phyloP scores from a whole-genome alignment of 352 stramenopile genomes.

The Phytophthora idaei region DNA sequence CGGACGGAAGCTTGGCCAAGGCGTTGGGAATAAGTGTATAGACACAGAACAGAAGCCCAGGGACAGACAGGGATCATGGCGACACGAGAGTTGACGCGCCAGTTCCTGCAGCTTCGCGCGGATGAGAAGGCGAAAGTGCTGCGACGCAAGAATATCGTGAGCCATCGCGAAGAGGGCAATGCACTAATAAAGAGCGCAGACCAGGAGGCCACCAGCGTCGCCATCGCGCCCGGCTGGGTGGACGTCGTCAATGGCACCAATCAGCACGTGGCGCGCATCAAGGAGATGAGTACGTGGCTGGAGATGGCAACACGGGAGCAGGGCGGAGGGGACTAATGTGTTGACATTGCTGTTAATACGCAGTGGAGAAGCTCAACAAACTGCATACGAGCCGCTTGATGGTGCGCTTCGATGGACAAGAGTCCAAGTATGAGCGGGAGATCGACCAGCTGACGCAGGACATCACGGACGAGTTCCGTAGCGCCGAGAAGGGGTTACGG shows the following conservation, averaged over 20 bases:
- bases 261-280: constrained; percentile 81
- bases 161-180: constrained; percentile 68
- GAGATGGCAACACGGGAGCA: not conserved
- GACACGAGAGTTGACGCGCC: constrained; percentile 77
- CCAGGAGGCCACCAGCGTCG: constrained; percentile 41
- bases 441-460: constrained; percentile 82
- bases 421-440: constrained; percentile 86
- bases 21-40: constrained; percentile 10
- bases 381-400: constrained; percentile 87
- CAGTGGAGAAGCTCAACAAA: constrained; percentile 87
- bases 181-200: constrained; percentile 68
- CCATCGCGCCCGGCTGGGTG: constrained; percentile 72
- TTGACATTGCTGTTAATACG: constrained; percentile 15
- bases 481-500: constrained; percentile 74
- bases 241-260: constrained; percentile 83
- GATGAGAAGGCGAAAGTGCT: constrained; percentile 86
- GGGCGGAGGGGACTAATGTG: not conserved
- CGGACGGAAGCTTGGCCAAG: not conserved
- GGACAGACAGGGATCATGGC: constrained; percentile 48
- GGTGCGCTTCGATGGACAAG: constrained; percentile 86
- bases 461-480: constrained; percentile 86
- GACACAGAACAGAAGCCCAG: not conserved
- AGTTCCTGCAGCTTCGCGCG: constrained; percentile 71
- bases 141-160: constrained; percentile 85
- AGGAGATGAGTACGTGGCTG: constrained; percentile 73